phyloP scores from a whole-genome alignment of 768 basidiomycete species.

The Rossbeevera mucosa region DNA sequence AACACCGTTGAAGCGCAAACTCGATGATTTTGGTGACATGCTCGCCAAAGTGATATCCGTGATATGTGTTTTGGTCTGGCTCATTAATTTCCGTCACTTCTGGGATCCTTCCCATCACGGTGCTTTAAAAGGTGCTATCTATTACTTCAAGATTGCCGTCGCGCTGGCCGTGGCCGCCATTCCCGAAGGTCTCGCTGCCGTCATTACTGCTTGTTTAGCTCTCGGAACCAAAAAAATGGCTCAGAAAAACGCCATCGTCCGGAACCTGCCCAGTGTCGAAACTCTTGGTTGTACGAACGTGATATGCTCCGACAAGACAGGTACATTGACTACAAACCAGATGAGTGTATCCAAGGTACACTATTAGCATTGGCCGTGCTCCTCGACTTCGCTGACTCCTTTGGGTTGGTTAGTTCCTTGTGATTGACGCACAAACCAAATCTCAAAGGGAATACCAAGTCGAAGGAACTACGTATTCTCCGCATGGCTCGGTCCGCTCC shows the following conservation, averaged over 20 bases:
- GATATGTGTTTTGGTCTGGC: conserved; percentile 96
- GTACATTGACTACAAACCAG: conserved; percentile 92
- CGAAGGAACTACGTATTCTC: conserved; percentile 91
- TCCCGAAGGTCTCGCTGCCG: conserved; percentile 96
- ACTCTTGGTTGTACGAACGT: conserved; percentile 97
- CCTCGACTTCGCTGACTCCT: conserved; percentile 8
- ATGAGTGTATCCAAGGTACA: conserved; percentile 88
- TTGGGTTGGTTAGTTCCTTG: conserved; percentile 56
- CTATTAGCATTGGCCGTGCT: conserved; percentile 16
- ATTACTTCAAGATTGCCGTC: conserved; percentile 99
- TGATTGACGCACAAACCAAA: conserved; percentile 53
- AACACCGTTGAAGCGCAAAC: conserved; percentile 93
- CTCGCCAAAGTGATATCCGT: conserved; percentile 97
- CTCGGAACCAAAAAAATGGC: conserved; percentile 99
- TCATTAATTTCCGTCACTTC: conserved; percentile 95
- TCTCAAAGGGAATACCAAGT: conserved; percentile 67
- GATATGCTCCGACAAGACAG: conserved; percentile 98
- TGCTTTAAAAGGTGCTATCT: conserved; percentile 87
- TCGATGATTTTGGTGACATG: conserved; percentile 97
- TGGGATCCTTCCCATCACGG: conserved; percentile 93
- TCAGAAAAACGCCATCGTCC: conserved; percentile 95
- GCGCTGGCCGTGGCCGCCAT: conserved; percentile 98
- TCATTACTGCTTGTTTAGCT: conserved; percentile 95
- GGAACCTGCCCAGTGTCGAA: conserved; percentile 94
- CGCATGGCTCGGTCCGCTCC: conserved; percentile 67